A percentile compares a stretch with the other conserved stretches of the same genome.
Conservation (phyloP, 331 rosid genomes). For the Stylosanthes scabra region DNA sequence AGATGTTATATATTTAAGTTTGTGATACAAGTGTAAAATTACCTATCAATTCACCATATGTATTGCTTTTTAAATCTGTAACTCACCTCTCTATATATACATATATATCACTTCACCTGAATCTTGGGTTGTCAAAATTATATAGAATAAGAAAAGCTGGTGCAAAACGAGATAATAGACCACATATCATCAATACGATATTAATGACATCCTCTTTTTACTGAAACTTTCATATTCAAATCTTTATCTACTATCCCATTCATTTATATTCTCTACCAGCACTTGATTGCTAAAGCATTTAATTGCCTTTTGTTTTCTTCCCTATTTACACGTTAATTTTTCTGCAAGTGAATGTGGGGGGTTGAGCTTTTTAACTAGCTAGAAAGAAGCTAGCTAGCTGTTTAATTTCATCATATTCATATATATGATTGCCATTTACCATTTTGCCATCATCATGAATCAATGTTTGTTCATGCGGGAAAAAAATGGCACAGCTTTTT, state of each 20-base stretch:
- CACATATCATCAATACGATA: background rate
- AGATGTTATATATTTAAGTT: no score
- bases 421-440: constrained; percentile 30
- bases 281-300: constrained; percentile 41
- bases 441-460: constrained; percentile 18
- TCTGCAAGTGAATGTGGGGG: constrained; percentile 34
- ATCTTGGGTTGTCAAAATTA: background rate
- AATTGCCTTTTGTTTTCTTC: constrained; percentile 29
- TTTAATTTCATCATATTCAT: background rate
- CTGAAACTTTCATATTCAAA: constrained; percentile 31
- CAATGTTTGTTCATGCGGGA: constrained; percentile 27
- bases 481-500: background rate
- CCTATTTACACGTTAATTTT: constrained; percentile 18
- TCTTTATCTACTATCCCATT: constrained; percentile 30
- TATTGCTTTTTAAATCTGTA: no score
- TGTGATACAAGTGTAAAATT: no score
- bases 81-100: no score
- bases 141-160: background rate
- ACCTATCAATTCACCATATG: no score
- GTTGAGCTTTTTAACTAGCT: constrained; percentile 26
- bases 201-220: constrained; percentile 40
- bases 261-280: constrained; percentile 31
- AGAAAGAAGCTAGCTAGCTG: constrained; percentile 15
- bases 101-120: background rate
- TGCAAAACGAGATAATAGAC: background rate